Evolutionary conservation across 1,284 basidiomycete species (phyloP).

Genomic region (Rhodotorula sp.): DNA sequence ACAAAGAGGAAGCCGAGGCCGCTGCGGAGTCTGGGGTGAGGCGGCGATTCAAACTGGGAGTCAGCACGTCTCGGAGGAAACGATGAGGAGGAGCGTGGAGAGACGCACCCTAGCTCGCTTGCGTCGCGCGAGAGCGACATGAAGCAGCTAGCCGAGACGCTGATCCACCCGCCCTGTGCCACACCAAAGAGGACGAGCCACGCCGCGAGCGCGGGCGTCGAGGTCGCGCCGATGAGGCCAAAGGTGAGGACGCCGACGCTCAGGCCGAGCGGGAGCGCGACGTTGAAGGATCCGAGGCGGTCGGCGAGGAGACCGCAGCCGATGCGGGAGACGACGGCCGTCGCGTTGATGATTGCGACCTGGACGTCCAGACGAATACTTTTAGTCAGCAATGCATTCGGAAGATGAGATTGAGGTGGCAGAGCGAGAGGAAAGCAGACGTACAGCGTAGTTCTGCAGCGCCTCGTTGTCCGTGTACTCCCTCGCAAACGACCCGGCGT

Average conservation of each 20-base stretch:
- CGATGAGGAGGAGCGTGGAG: not conserved
- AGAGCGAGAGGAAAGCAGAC: not conserved
- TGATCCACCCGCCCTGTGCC: constrained; percentile 32
- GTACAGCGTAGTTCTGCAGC: constrained; percentile 21
- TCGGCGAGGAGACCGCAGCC: constrained; percentile 29
- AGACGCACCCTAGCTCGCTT: constrained; percentile 31
- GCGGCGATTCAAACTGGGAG: not conserved
- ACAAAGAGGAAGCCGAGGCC: constrained; percentile 40
- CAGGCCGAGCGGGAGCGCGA: constrained; percentile 23
- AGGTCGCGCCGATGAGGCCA: constrained; percentile 24
- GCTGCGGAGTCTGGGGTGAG: constrained; percentile 18
- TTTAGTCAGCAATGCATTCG: not conserved
- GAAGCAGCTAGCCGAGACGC: constrained; percentile 15
- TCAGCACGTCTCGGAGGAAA: not conserved
- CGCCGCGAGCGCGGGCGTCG: constrained; percentile 14
- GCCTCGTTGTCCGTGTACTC: constrained; percentile 3
- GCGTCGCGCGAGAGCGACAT: constrained; percentile 21
- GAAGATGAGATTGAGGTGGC: not conserved
- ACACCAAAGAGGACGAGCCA: constrained; percentile 35
- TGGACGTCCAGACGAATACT: not conserved
- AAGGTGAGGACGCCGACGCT: constrained; percentile 25
- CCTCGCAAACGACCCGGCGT: constrained; percentile 14
- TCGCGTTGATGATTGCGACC: constrained; percentile 38
- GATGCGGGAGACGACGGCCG: constrained; percentile 33
- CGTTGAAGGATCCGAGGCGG: constrained; percentile 35